These are phyloP conservation scores for Castanea sativa DNA, from an alignment of 306 rosid species.

Conservation along the genomic window DNA sequence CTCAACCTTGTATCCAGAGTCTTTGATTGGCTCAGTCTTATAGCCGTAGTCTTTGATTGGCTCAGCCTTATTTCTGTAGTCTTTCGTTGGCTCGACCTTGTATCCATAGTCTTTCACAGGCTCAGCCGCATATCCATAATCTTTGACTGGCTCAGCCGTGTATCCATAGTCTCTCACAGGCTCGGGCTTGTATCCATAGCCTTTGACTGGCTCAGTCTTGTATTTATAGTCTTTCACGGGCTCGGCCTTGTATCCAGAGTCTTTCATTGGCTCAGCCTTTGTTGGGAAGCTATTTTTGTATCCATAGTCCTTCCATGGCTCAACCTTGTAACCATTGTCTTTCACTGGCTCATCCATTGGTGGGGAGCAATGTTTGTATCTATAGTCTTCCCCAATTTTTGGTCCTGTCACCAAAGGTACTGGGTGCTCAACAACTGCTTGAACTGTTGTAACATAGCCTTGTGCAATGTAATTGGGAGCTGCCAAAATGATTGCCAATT, in stretches of 20 bases:
- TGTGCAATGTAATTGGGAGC: background rate
- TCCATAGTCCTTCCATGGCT: too few species aligned
- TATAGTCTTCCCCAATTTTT: background rate
- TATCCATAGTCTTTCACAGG: background rate
- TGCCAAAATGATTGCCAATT: background rate
- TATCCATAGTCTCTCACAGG: background rate
- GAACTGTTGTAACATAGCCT: conserved; percentile 9
- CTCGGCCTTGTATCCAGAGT: background rate
- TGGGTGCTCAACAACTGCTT: conserved; percentile 23
- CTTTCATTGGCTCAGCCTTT: too few species aligned
- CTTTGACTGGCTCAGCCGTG: background rate
- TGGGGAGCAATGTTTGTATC: too few species aligned
- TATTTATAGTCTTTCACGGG: background rate
- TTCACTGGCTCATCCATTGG: too few species aligned
- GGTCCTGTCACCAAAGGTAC: background rate
- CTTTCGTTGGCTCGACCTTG: conserved; percentile 16
- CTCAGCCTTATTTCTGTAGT: conserved; percentile 1
- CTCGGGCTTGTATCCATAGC: background rate
- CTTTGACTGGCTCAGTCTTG: background rate
- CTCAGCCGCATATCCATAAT: background rate
- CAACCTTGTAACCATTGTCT: too few species aligned
- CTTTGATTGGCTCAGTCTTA: background rate
- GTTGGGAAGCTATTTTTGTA: too few species aligned
- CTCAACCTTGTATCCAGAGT: too few species aligned
- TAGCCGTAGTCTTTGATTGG: conserved; percentile 1